Base-by-base conservation (phyloP, 208 protist genomes). In the Wallacemonas sp. region DNA sequence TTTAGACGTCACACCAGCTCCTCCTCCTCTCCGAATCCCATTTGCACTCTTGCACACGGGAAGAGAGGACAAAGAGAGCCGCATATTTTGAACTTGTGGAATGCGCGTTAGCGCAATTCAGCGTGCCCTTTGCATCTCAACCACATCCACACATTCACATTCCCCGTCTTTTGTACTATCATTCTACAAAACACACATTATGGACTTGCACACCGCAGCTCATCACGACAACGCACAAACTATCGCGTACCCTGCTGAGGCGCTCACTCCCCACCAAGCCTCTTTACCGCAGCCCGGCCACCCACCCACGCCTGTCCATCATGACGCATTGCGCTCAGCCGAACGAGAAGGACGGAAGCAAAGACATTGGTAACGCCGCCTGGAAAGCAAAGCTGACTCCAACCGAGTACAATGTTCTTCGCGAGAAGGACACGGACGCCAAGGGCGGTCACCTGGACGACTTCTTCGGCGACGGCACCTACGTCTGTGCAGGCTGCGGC, bases 381-480 rank as follows among this genome's bases (percentile, higher is more conserved):
- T 95, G 90, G 90, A 63, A 72, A 33, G 44, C 60, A 41, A 30
- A 51, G 24, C 72, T 95, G n/a, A 81, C 77, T 3, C 47, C 79
- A 4, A 62, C 68, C 49, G 33, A 84, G 77, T 95, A 79, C 68
- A 63, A 61, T 34, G 72, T 97, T 4, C 74, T 97, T 41, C 90
- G 90, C 0, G 65, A 86, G 62, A 93, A 92, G 68, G 86, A 67
- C 44, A 97, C 92, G 1, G 89, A 95, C 62, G 70, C 80, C 11
- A 77, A 72, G 11, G 72, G 75, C 26, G 90, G 89, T 0, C 51
- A 51, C 34, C 84, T 82, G 26, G 82, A 93, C 41, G 59, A 87
- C 27, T 75, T 85, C 49, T 95, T 87, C 70, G 88, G 68, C 2
- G 62, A 83, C 0, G 92, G 92, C 47, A 58, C 59, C 30, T 97